Percentiles rank a stretch among this genome's conserved stretches.
phyloP scores from a whole-genome alignment of 768 basidiomycete species.

The Pisolithus albus region DNA sequence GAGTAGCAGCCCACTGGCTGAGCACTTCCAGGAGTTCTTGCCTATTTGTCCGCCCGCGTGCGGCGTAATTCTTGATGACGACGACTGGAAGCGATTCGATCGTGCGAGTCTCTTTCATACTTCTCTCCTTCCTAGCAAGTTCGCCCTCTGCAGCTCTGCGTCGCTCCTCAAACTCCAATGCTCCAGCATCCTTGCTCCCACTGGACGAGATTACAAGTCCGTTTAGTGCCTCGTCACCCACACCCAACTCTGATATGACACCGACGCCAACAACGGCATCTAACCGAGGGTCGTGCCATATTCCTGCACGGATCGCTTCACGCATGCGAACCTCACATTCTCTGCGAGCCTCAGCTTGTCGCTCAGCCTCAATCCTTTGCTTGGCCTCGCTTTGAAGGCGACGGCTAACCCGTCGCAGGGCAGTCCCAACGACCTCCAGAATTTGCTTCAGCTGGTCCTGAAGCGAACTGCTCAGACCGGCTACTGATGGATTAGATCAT shows the following conservation, averaged over 20 bases:
- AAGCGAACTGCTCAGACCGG: constrained; percentile 75
- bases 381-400: constrained; percentile 42
- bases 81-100: constrained; percentile 75
- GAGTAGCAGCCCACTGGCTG: constrained; percentile 75
- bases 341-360: constrained; percentile 29
- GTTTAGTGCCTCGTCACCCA: constrained; percentile 63
- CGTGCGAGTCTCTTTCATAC: constrained; percentile 41
- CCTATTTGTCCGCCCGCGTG: constrained; percentile 46
- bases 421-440: constrained; percentile 67
- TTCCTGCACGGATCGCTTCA: constrained; percentile 51
- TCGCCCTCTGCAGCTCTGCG: constrained; percentile 28
- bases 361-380: constrained; percentile 32
- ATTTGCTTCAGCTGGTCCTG: constrained; percentile 81
- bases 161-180: constrained; percentile 11
- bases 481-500: constrained; percentile 31
- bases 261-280: constrained; percentile 86
- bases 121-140: constrained; percentile 22
- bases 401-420: constrained; percentile 57
- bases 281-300: constrained; percentile 81
- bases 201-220: constrained; percentile 27
- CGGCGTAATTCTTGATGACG: constrained; percentile 72
- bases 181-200: constrained; percentile 5
- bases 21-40: constrained; percentile 72
- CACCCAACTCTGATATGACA: constrained; percentile 76
- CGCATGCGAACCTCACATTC: constrained; percentile 33